Conservation (phyloP, 176 grass and related monocot species). For the Oryza nivara region DNA sequence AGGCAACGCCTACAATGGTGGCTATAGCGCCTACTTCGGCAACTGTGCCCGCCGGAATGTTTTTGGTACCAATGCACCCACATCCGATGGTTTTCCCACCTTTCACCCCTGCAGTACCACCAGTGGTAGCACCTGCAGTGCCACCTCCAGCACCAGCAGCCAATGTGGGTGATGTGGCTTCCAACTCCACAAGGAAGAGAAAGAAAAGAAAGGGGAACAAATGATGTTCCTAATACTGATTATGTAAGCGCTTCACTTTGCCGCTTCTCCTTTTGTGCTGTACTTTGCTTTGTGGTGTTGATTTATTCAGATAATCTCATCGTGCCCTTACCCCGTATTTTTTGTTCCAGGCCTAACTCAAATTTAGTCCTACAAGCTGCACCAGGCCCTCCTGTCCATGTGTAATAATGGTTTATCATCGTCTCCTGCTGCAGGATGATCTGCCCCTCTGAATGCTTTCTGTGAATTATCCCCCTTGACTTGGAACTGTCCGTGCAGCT, state of each 20-base stretch:
- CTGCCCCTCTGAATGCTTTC: neutral
- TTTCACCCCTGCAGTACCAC: constrained; percentile 47
- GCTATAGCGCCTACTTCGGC: constrained; percentile 51
- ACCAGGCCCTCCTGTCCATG: neutral
- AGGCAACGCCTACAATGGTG: constrained; percentile 46
- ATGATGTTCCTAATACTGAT: constrained; percentile 21
- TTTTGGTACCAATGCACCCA: constrained; percentile 65
- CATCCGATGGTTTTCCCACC: constrained; percentile 68
- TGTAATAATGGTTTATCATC: neutral
- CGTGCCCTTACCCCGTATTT: neutral
- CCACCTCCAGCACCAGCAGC: constrained; percentile 35
- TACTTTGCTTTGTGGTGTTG: neutral
- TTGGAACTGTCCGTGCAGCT: neutral
- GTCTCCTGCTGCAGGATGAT: neutral
- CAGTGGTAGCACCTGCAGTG: constrained; percentile 47
- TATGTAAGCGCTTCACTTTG: constrained; percentile 29
- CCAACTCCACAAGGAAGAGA: constrained; percentile 63
- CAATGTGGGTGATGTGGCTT: neutral
- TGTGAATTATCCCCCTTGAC: constrained; percentile 6
- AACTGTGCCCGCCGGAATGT: constrained; percentile 56
- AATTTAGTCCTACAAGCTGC: neutral
- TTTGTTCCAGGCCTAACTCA: constrained; percentile 9
- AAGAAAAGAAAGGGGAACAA: constrained; percentile 70
- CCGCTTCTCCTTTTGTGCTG: neutral
- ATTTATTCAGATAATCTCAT: constrained; percentile 1